Conservation (phyloP, 2,329 filamentous ascomycete genomes). For the Diplocarpon rosae region DNA sequence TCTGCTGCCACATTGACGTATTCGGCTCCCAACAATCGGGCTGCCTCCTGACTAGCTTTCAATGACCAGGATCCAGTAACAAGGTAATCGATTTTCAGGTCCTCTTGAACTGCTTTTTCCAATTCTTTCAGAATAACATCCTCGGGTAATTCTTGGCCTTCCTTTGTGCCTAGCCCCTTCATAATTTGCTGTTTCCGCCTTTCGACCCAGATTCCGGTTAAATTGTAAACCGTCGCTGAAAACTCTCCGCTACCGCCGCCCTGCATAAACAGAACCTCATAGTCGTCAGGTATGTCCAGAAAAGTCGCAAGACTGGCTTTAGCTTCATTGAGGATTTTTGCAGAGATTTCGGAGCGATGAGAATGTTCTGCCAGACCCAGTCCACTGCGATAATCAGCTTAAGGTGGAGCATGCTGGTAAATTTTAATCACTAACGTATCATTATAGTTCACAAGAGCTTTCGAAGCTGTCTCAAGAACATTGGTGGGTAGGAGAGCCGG, state of each 20-base stretch:
- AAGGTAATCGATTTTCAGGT: conserved; percentile 78
- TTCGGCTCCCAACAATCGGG: conserved; percentile 63
- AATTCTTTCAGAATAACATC: conserved; percentile 46
- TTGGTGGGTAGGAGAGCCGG: conserved; percentile 76
- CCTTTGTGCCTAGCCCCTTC: conserved; percentile 37
- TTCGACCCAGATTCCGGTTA: conserved; percentile 73
- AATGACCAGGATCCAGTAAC: conserved; percentile 83
- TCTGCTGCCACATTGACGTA: conserved; percentile 74
- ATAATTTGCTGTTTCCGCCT: conserved; percentile 50
- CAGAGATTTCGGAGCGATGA: conserved; percentile 71
- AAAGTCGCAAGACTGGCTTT: conserved; percentile 63
- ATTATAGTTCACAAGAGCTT: conserved; percentile 72
- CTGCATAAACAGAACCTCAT: conserved; percentile 83
- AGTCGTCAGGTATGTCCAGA: conserved; percentile 74
- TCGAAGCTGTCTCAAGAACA: conserved; percentile 66
- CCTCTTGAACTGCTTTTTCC: conserved; percentile 51
- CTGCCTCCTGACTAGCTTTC: conserved; percentile 79
- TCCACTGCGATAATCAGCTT: conserved; percentile 33
- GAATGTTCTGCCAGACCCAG: conserved; percentile 84
- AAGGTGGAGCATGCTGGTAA: no score
- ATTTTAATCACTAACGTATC: conserved; percentile 33
- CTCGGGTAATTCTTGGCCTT: conserved; percentile 38
- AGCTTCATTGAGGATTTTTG: conserved; percentile 66
- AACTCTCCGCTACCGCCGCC: conserved; percentile 81
- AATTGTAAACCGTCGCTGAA: conserved; percentile 71